These are phyloP conservation scores for Leishmania arabica DNA, from an alignment of 208 protist species.

Conservation along the genomic window DNA sequence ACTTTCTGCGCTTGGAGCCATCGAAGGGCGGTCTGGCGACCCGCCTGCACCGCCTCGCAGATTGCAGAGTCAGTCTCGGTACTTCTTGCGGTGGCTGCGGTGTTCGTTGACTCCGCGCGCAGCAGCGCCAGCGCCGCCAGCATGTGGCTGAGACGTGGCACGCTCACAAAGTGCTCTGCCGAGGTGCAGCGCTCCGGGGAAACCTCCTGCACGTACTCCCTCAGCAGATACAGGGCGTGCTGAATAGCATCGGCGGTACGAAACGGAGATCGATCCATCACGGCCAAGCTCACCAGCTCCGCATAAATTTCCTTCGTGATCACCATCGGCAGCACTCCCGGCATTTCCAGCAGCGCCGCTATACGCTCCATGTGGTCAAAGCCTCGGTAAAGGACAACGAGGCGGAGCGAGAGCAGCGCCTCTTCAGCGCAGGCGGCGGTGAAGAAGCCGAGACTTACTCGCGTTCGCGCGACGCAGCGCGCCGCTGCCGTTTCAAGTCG, in stretches of 20 bases:
- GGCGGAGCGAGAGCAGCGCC: slow-evolving; percentile 54
- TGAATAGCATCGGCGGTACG: slow-evolving; percentile 24
- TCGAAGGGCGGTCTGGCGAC: slow-evolving; percentile 9
- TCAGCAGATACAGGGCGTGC: slow-evolving; percentile 26
- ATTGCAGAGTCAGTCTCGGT: not conserved
- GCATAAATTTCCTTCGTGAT: slow-evolving; percentile 61
- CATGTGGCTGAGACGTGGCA: slow-evolving; percentile 28
- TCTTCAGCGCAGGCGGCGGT: slow-evolving; percentile 37
- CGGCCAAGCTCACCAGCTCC: slow-evolving; percentile 65
- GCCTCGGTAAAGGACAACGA: slow-evolving; percentile 59
- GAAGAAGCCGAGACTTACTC: slow-evolving; percentile 17
- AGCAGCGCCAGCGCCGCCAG: slow-evolving; percentile 28
- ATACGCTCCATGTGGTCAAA: slow-evolving; percentile 58
- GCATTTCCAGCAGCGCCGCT: slow-evolving; percentile 36
- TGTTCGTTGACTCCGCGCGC: not conserved
- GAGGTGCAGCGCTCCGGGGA: slow-evolving; percentile 35
- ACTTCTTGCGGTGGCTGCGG: not conserved
- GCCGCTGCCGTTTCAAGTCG: slow-evolving; percentile 19
- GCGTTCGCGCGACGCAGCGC: slow-evolving; percentile 35
- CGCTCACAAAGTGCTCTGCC: slow-evolving; percentile 33
- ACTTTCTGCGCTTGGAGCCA: slow-evolving; percentile 27
- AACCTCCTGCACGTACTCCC: slow-evolving; percentile 38
- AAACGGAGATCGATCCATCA: slow-evolving; percentile 57
- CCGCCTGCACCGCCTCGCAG: slow-evolving; percentile 3
- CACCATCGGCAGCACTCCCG: slow-evolving; percentile 26